Evolutionary conservation across 129 eudicot species (phyloP).

Genomic region (Tanacetum coccineum): DNA sequence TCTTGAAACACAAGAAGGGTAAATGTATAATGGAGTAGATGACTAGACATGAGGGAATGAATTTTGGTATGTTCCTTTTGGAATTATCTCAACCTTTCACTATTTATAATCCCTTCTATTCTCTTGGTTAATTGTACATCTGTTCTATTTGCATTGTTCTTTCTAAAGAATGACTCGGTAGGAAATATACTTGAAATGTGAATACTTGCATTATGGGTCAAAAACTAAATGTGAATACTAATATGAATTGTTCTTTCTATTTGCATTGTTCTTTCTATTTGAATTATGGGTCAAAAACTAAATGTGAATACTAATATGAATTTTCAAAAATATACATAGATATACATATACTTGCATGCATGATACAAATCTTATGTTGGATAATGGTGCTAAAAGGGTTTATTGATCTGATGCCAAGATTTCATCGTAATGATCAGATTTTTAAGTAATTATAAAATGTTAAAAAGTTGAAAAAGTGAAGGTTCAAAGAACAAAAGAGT

Average conservation of each 20-base stretch:
- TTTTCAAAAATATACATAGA: too few relatives aligned
- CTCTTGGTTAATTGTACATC: conserved; percentile 25
- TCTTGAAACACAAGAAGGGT: conserved; percentile 32
- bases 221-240: too few relatives aligned
- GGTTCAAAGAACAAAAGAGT: conserved; percentile 19
- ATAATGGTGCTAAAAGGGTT: neutral
- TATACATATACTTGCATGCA: neutral
- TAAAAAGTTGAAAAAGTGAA: conserved; percentile 14
- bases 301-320: too few relatives aligned
- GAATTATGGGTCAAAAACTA: too few relatives aligned
- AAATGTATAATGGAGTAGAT: conserved; percentile 13
- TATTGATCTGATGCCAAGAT: conserved; percentile 12
- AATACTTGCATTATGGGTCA: too few relatives aligned
- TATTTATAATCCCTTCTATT: conserved; percentile 32
- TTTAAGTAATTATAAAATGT: conserved; percentile 10
- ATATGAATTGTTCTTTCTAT: neutral
- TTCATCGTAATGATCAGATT: conserved; percentile 15
- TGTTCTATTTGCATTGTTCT: conserved; percentile 7
- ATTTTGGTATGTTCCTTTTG: conserved; percentile 36
- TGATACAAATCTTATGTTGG: neutral
- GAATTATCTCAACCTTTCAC: conserved; percentile 21
- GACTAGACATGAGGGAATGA: conserved; percentile 21
- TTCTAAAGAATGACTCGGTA: neutral
- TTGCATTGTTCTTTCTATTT: neutral
- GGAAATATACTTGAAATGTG: neutral